Base-by-base conservation (phyloP, 1,139 yeast genomes). In the Pichia sp. region DNA sequence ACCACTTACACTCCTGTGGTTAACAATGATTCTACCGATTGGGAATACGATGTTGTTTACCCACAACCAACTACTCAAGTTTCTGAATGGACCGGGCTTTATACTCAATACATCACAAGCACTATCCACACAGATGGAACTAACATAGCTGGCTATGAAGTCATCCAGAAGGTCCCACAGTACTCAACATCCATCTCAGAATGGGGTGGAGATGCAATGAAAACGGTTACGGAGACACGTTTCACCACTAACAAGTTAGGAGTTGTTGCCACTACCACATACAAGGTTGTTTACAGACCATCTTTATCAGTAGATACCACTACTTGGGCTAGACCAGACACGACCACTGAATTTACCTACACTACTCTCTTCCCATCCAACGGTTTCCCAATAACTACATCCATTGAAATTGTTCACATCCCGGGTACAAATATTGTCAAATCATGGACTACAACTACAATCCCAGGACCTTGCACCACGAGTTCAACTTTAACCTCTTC, bases 1-100 rank as follows among this genome's bases (percentile, higher is more conserved):
- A 21, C 37, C 4, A 34, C 37, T 9, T 34, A 29, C n/a, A 25
- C 37, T 14, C 16, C 30, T 25, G 12, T 34, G 16, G 37, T 29
- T 12, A 15, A 20, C 7, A 32, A 23, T 7, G 30, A 28, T 13
- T 25, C 37, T 11, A 34, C 37, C 2, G 16, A 31, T 18, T 34
- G 37, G 37, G 28, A 21, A 21, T 34, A 30, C 30, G 17, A 29
- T 16, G 15, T 30, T 18, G 19, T 34, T 16, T 34, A 34, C 18
- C 37, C 37, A 21, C n/a, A 20, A 21, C 37, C 37, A 25, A 14
- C n/a, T n/a, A 34, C 37, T 5, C 8, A 14, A 6, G 18, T 16
- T 16, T n/a, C 13, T 6, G 27, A 34, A 22, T 28, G 27, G 27
- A 33, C 31, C 1, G 27, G 35, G 16, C n/a, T n/a, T 12, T 30